Evolutionary conservation across 495 filamentous ascomycete genomes (phyloP).

Genomic region (Lepraria neglecta): DNA sequence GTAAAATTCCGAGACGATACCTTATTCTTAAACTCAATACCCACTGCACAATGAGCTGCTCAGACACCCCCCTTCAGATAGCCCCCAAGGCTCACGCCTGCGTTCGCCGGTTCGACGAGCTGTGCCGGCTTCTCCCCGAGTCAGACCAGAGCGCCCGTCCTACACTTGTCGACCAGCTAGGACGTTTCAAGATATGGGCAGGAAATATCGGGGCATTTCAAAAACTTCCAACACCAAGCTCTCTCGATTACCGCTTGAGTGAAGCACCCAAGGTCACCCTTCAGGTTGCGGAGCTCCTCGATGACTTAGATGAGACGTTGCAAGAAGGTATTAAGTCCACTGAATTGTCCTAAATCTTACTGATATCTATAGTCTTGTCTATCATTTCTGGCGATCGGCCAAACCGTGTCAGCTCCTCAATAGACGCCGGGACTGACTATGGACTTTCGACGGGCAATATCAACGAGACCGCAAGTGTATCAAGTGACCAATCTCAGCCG

Average conservation of each 20-base stretch:
- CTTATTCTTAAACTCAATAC: too few species aligned
- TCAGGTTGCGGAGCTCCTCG: constrained; percentile 25
- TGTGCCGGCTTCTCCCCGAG: background rate
- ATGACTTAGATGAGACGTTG: constrained; percentile 12
- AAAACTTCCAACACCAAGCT: constrained; percentile 15
- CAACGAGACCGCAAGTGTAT: constrained; percentile 1
- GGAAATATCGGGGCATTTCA: constrained; percentile 31
- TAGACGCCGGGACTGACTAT: background rate
- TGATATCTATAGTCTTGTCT: background rate
- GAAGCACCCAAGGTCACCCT: constrained; percentile 24
- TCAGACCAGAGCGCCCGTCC: background rate
- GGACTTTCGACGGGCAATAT: background rate
- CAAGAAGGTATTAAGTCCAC: background rate
- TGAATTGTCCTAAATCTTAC: background rate
- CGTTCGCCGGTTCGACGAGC: background rate
- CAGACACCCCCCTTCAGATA: background rate
- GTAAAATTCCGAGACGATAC: too few species aligned
- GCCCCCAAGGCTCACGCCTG: constrained; percentile 1
- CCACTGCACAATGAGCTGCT: background rate
- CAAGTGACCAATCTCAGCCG: constrained; percentile 6
- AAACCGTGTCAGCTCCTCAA: constrained; percentile 11
- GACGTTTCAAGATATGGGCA: constrained; percentile 30
- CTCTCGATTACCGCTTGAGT: constrained; percentile 30
- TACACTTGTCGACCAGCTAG: constrained; percentile 23
- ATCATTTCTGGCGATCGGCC: constrained; percentile 19